Base-by-base conservation (phyloP, 78 protist species). In the Dictyostelium intermedium region DNA sequence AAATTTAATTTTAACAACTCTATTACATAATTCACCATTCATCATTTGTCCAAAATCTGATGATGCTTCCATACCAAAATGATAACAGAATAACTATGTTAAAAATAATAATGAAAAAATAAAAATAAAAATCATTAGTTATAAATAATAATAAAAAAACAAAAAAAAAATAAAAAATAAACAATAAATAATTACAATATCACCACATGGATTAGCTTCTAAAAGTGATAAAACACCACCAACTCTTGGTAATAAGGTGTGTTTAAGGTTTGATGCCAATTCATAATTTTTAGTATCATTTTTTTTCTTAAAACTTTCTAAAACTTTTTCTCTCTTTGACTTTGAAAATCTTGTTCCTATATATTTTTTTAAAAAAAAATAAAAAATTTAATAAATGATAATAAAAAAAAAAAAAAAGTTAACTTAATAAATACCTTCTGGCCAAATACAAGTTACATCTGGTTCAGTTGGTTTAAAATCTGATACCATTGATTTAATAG, bases 171-270 rank as follows among this genome's bases (percentile, higher is more conserved):
- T 39, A 50, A 50, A 50, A 34, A 30, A 30, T 34, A 72, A 6
- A 70, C 23, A 23, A 66, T 66, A 27, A n/a, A 66, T 85, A 85
- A 37, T 27, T 85, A 86, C 92, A 25, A 89, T 84, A 89, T 89
- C 94, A 89, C 87, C 94, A 50, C 94, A 89, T 69, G 94, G 78
- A n/a, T 89, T 89, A 8, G 94, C 34, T 39, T 89, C 94, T 43
- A 89, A 69, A n/a, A 89, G 45, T 23, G 94, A 37, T 8, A 89
- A 50, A 32, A 74, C 83, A 70, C 94, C 94, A 70, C 94, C 94
- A 74, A 80, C 82, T 81, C 94, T 89, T 78, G 94, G 94, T 32
- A 89, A 50, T 27, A 89, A 69, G 8, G 94, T 89, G 32, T 89
- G 94, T 83, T 89, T 89, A 10, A 89, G 60, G 23, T 80, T 89